Evolutionary conservation across 1,139 yeast species (phyloP).

Genomic region (Protomyces macrosporus): DNA sequence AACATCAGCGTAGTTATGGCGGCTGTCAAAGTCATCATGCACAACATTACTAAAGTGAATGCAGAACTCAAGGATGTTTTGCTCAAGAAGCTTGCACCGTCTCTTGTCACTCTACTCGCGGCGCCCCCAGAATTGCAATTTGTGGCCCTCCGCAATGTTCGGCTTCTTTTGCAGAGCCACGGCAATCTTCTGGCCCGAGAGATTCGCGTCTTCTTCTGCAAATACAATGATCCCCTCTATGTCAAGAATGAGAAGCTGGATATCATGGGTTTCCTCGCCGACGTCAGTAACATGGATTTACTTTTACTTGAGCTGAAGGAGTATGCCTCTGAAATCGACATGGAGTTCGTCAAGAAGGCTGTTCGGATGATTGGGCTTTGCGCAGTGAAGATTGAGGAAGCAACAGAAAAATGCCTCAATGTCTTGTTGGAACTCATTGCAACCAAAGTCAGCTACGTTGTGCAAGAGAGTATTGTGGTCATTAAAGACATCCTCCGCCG

Average conservation of each 20-base stretch:
- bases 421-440: slow-evolving; percentile 68
- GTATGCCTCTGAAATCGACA: slow-evolving; percentile 88
- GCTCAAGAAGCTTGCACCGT: slow-evolving; percentile 77
- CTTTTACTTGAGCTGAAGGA: slow-evolving; percentile 82
- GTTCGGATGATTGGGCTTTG: slow-evolving; percentile 81
- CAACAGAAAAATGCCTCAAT: slow-evolving; percentile 66
- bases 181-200: slow-evolving; percentile 76
- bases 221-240: slow-evolving; percentile 91
- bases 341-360: slow-evolving; percentile 77
- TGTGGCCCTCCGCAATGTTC: slow-evolving; percentile 85
- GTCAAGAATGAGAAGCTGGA: slow-evolving; percentile 89
- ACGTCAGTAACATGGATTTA: slow-evolving; percentile 60
- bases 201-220: slow-evolving; percentile 83
- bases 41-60: slow-evolving; percentile 57
- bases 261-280: slow-evolving; percentile 78
- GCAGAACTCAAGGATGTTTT: slow-evolving; percentile 46
- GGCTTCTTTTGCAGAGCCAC: slow-evolving; percentile 82
- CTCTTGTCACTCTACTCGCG: slow-evolving; percentile 75
- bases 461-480: slow-evolving; percentile 74
- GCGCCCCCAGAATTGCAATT: slow-evolving; percentile 92
- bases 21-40: slow-evolving; percentile 73
- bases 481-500: slow-evolving; percentile 72
- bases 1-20: slow-evolving; percentile 92
- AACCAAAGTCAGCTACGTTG: slow-evolving; percentile 67
- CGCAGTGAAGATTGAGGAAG: slow-evolving; percentile 68